Evolutionary conservation across 129 eudicot genomes (phyloP).

Genomic region (Tagetes erecta): DNA sequence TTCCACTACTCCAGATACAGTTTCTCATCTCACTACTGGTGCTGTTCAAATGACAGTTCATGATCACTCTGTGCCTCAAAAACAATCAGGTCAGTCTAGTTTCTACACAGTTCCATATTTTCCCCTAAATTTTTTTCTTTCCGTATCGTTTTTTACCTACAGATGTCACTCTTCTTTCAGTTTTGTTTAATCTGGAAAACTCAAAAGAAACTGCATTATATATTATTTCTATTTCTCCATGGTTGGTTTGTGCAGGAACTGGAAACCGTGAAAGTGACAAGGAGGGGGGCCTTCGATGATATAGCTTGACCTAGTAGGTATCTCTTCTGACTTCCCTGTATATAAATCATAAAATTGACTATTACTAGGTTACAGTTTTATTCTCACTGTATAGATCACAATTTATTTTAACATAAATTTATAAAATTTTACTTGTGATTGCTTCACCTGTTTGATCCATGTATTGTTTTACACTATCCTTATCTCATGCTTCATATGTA

Average conservation of each 20-base stretch:
- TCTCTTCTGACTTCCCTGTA: slow-evolving; percentile 30
- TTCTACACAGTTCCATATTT: slow-evolving; percentile 26
- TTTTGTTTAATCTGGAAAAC: slow-evolving; percentile 1
- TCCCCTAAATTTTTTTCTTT: background rate
- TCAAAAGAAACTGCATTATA: slow-evolving; percentile 49
- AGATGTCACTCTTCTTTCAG: slow-evolving; percentile 32
- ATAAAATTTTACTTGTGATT: background rate
- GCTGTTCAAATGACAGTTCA: slow-evolving; percentile 54
- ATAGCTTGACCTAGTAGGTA: slow-evolving; percentile 43
- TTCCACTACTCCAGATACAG: slow-evolving; percentile 58
- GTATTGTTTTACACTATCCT: background rate
- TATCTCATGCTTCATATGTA: no score
- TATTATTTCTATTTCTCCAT: slow-evolving; percentile 50
- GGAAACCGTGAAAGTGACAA: slow-evolving; percentile 85
- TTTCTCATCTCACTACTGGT: slow-evolving; percentile 39
- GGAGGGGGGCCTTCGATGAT: slow-evolving; percentile 91
- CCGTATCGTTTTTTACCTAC: slow-evolving; percentile 22
- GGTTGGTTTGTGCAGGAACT: slow-evolving; percentile 97
- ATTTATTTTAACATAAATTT: slow-evolving; percentile 8
- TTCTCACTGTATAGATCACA: slow-evolving; percentile 16
- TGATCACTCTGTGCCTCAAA: slow-evolving; percentile 68
- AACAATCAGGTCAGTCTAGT: slow-evolving; percentile 70
- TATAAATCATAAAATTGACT: slow-evolving; percentile 17
- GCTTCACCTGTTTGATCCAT: slow-evolving; percentile 16
- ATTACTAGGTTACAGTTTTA: slow-evolving; percentile 20